These are phyloP conservation scores for Pulveroboletus sp. DNA, from an alignment of 768 basidiomycete species.

Conservation along the genomic window DNA sequence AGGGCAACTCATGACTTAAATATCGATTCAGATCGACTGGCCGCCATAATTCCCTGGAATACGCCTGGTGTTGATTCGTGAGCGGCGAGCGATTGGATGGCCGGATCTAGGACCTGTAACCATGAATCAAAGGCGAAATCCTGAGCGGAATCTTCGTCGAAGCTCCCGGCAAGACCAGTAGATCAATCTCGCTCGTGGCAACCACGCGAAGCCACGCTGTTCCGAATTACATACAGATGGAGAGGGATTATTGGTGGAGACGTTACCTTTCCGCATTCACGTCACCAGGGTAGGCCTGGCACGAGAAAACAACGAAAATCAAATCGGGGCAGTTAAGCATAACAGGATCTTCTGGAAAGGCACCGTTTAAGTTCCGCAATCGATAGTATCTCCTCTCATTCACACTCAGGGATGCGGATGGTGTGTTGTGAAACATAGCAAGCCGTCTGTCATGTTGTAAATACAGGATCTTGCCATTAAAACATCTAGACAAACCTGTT, in stretches of 20 bases:
- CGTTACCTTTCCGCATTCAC: constrained; percentile 1
- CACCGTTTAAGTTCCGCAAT: background rate
- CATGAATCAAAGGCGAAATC: background rate
- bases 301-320: too few relatives aligned
- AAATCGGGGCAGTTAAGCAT: background rate
- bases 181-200: constrained; percentile 11
- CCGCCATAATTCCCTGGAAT: constrained; percentile 6
- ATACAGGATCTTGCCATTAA: background rate
- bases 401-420: too few relatives aligned
- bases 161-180: background rate
- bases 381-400: background rate
- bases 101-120: constrained; percentile 6
- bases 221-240: constrained; percentile 2
- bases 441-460: background rate
- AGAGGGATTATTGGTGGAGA: background rate
- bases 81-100: background rate
- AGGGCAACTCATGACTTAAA: constrained; percentile 5
- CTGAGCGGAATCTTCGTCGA: background rate
- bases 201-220: constrained; percentile 21
- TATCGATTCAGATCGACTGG: constrained; percentile 6
- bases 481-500: background rate
- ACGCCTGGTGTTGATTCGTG: background rate
- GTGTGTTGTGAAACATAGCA: background rate
- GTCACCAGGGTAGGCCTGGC: background rate
- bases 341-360: background rate